A percentile compares a stretch with the other conserved stretches of the same genome.
These are phyloP conservation scores for Nakataea oryzae DNA, from an alignment of 2,329 filamentous ascomycete genomes.

Conservation along the genomic window DNA sequence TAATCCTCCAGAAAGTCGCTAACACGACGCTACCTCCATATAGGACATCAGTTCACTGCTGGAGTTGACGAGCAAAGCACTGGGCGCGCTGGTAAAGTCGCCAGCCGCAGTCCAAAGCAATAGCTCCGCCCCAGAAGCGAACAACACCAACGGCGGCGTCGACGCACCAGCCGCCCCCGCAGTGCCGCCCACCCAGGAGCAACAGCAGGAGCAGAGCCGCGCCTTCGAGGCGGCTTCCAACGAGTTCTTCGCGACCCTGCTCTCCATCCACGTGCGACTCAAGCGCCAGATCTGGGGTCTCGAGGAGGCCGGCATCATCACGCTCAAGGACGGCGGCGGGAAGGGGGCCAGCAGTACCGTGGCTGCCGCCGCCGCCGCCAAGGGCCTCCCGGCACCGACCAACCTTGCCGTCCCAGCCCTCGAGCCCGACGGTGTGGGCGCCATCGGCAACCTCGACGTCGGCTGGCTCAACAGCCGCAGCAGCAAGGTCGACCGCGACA, in stretches of 20 bases:
- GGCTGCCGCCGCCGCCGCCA: conserved; percentile 4
- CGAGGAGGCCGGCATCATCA: conserved; percentile 71
- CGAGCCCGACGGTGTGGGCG: conserved; percentile 43
- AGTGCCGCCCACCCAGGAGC: conserved; percentile 22
- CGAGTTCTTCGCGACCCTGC: conserved; percentile 63
- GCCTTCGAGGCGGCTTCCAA: conserved; percentile 50
- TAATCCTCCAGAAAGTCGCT: background rate
- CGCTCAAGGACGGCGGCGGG: conserved; percentile 25
- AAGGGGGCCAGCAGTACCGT: conserved; percentile 16
- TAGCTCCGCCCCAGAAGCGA: conserved; percentile 10
- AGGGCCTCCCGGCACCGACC: conserved; percentile 6
- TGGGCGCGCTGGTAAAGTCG: conserved; percentile 49
- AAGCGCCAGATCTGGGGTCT: conserved; percentile 68
- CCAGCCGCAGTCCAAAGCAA: conserved; percentile 6
- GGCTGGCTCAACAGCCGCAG: conserved; percentile 84
- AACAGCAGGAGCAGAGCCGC: conserved; percentile 40
- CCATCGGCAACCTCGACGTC: conserved; percentile 60
- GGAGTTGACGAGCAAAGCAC: conserved; percentile 42
- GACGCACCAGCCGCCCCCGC: conserved; percentile 9
- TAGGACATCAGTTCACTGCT: conserved; percentile 36
- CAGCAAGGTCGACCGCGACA: conserved; percentile 69
- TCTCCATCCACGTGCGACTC: conserved; percentile 63
- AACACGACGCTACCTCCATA: conserved; percentile 22
- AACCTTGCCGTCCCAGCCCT: conserved; percentile 17
- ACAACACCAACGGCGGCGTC: conserved; percentile 4